phyloP scores from a whole-genome alignment of 164 flowering plant species.

The Piper betle region DNA sequence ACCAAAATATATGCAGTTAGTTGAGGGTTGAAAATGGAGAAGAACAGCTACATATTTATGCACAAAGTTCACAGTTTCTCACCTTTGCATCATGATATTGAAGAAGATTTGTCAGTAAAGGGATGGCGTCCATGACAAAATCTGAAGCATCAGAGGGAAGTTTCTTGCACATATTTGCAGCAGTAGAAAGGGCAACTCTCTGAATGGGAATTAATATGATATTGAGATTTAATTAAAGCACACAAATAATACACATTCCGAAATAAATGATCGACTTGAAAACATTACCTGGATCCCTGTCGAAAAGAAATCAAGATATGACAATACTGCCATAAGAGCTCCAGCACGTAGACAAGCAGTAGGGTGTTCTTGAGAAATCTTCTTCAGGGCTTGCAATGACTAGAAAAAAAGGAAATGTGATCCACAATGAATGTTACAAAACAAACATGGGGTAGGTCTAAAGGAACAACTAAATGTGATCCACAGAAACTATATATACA shows the following conservation, averaged over 20 bases:
- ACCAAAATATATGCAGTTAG: neutral
- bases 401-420: too few species aligned
- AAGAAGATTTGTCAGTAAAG: constrained; percentile 82
- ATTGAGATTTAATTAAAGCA: too few species aligned
- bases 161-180: constrained; percentile 99
- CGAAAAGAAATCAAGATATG: constrained; percentile 93
- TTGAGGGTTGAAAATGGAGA: too few species aligned
- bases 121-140: constrained; percentile 98
- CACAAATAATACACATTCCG: too few species aligned
- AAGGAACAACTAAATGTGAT: too few species aligned
- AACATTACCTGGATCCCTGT: constrained; percentile 83
- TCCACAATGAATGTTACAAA: too few species aligned
- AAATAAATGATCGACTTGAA: too few species aligned
- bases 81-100: constrained; percentile 97
- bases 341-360: constrained; percentile 97
- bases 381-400: constrained; percentile 97
- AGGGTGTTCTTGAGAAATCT: constrained; percentile 97
- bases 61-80: neutral
- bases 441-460: neutral
- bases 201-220: constrained; percentile 12
- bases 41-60: too few species aligned
- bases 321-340: constrained; percentile 97
- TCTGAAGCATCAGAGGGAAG: constrained; percentile 99
- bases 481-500: too few species aligned
- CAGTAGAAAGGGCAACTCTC: constrained; percentile 96